Base-by-base conservation (phyloP, 208 protist genomes). In the Leishmania turanica region DNA sequence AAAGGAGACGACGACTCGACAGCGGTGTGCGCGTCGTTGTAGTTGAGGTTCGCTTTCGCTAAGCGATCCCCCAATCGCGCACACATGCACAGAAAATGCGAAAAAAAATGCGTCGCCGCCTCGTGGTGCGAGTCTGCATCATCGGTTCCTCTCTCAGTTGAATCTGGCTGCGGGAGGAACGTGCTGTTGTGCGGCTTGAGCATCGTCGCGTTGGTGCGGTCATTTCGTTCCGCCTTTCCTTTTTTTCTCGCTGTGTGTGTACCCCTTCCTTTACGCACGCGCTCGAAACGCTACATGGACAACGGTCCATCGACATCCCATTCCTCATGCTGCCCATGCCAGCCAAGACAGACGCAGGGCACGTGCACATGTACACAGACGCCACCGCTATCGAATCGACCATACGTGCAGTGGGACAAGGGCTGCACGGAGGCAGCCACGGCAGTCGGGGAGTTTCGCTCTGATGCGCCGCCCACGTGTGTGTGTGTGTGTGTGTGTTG, bases 241-340 rank as follows among this genome's bases (percentile, higher is more conserved):
- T 45, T 31, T 19, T 13, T 24, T 37, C 11, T 27, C 0, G 11
- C 4, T 24, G 1, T 9, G 31, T 42, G 27, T 73, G 69, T 31
- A 8, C 24, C 74, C 21, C 15, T 1, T 78, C 11, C 74, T 78
- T 45, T 21, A 68, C 60, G 40, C 53, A 34, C 45, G 42, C 37
- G 37, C 60, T 49, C 53, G 53, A 78, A 49, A 51, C 34, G 24
- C 72, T 47, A 40, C 60, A 31, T 47, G 74, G 45, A 37, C 60
- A 68, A 42, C 74, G 60, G 27, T 11, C 74, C 53, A 78, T 34
- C 51, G 62, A 42, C 45, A 77, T 31, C n/a, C 62, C 27, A 45
- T 34, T 21, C n/a, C 21, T 7, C 49, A 27, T 5, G 17, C 31
- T 21, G 42, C 40, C 71, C 19, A 17, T 65, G 34, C 40, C 27